Conservation (phyloP, 2,329 filamentous ascomycete species). For the Alternaria novae-zelandiae region DNA sequence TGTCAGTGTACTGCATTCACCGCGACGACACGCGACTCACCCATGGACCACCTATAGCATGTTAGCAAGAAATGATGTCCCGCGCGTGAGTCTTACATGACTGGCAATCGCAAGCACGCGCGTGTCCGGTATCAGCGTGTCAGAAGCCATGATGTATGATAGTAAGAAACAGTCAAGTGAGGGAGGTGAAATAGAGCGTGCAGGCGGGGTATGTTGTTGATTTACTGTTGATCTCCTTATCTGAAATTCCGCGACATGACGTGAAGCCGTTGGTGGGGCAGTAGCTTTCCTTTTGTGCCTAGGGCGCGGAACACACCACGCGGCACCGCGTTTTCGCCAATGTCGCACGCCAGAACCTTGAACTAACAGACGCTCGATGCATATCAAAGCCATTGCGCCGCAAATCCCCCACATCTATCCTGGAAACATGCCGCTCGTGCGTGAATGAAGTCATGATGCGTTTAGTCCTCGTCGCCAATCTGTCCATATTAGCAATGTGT, state of each 20-base stretch:
- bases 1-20: slow-evolving; percentile 25
- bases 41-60: slow-evolving; percentile 70
- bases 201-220: slow-evolving; percentile 12
- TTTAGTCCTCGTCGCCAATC: slow-evolving; percentile 73
- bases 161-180: not conserved
- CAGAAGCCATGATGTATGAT: slow-evolving; percentile 37
- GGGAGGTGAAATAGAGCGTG: not conserved
- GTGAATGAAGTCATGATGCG: slow-evolving; percentile 20
- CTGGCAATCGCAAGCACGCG: slow-evolving; percentile 87
- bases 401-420: slow-evolving; percentile 31
- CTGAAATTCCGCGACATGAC: slow-evolving; percentile 44
- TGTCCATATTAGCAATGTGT: slow-evolving; percentile 52
- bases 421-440: slow-evolving; percentile 35
- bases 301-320: slow-evolving; percentile 25
- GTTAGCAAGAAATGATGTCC: slow-evolving; percentile 31
- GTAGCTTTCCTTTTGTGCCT: slow-evolving; percentile 23
- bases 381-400: slow-evolving; percentile 35
- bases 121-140: slow-evolving; percentile 63
- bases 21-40: slow-evolving; percentile 57
- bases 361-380: slow-evolving; percentile 32
- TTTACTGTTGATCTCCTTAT: slow-evolving; percentile 43
- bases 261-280: slow-evolving; percentile 39
- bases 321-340: slow-evolving; percentile 26
- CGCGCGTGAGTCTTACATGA: slow-evolving; percentile 72
- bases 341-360: slow-evolving; percentile 20